Base-by-base conservation (phyloP, 192 early-diverging fungal species). In the Allomyces macrogynus region DNA sequence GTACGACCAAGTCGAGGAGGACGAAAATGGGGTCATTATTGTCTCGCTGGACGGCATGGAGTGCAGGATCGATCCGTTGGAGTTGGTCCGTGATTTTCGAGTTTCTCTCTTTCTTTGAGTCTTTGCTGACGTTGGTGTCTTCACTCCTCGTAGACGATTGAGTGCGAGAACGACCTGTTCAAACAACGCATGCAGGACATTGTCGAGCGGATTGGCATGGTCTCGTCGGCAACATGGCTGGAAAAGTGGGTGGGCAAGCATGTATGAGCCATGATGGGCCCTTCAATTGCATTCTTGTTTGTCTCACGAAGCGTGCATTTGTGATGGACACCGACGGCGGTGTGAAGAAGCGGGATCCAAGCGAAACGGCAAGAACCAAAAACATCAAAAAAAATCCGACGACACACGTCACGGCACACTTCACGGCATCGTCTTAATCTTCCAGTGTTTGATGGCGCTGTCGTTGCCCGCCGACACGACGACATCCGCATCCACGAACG, bases 401-500 rank as follows among this genome's bases (percentile, higher is more conserved):
- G 26, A 26, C 26, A 26, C 26, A 4, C 1, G 4, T 3, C 26
- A 4, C 2, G 2, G 4, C 26, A 26, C 26, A 26, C 32, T 40
- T 23, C 23, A 67, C 14, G 61, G 61, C 62, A 16, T 67, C 61
- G 54, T 63, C 11, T n/a, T 26, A n/a, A 60, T 60, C 22, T 71
- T 68, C 85, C 85, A 89, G 23, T 83, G 79, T 76, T 89, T 92
- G 64, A 95, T 80, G 64, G 73, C 77, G 18, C 82, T 89, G 75
- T 97, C 92, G 49, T 85, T 82, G 5, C 94, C 94, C 24, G 85
- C 77, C 60, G 84, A 84, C 10, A 80, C 84, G 16, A 97, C 68
- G 0, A 78, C 81, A 18, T 81, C 69, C 60, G 86, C 74, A 64
- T 84, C 79, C 23, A 89, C 42, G 67, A 88, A 96, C 24, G 63